Evolutionary conservation across 228 moss, liverwort and hornwort genomes (phyloP), one percentile per base, ranked within the genome.

Genomic region (Sphagnum fallax): DNA sequence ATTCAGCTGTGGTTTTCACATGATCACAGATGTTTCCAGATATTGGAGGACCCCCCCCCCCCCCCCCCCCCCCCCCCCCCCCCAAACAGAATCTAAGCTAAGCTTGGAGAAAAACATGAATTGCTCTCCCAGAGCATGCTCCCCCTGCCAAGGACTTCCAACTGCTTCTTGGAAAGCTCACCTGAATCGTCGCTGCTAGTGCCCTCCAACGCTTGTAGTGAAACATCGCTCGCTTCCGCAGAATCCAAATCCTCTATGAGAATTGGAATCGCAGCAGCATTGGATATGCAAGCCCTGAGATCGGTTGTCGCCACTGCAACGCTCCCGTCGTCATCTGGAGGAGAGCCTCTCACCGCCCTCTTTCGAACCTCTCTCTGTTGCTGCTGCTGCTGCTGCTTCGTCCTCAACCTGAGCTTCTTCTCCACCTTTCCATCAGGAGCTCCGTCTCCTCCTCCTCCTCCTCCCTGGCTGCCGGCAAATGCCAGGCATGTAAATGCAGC

Each of bases 221-320:
- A 57, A 65, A 67, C 76, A 12, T 16, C 50, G 32, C 32, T 32
- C 49, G 50, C 68, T 16, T 76, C 81, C 57, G 62, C 53, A 67
- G 52, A 48, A 57, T 86, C 82, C 0, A 9, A 6, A 53, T 16
- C 57, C 63, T 85, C 75, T 10, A 73, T 72, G 58, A 80, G 80
- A 53, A 86, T 73, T 6, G 86, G 86, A 48, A 79, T 58, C 60
- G 69, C 51, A 8, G 9, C 12, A 5, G 86, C 73, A 65, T 86
- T 82, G 71, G 86, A 86, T 65, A 86, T 75, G 59, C 82, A 77
- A 53, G 86, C 86, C 64, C 68, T 75, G 16, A 86, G 80, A 47
- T 86, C 86, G 52, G 71, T 82, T 66, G 62, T 77, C 8, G 64
- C 48, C 49, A 63, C 5, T 10, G 47, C 57, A n/a, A 60, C 69